A percentile compares a stretch with the other conserved stretches of the same genome.
These are phyloP conservation scores for Melampsora larici-populina DNA, from an alignment of 1,284 basidiomycete species.

Conservation along the genomic window DNA sequence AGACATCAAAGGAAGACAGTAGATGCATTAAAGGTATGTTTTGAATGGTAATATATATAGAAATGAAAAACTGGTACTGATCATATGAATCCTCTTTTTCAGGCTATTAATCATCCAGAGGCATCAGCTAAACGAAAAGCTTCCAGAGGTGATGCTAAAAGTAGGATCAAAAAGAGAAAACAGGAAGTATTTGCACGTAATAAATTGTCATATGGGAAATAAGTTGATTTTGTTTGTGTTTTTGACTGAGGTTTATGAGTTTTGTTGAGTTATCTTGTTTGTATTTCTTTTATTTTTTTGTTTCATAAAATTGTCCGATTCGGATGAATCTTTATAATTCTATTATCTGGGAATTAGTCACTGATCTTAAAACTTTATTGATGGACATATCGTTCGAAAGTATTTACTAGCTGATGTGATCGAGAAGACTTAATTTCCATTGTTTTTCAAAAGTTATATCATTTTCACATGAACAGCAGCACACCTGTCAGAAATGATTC, in stretches of 20 bases:
- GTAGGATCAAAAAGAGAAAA: constrained; percentile 78
- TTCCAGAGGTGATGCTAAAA: constrained; percentile 67
- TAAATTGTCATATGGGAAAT: constrained; percentile 34
- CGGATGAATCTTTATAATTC: neutral
- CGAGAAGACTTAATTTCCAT: too few species aligned
- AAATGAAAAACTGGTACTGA: neutral
- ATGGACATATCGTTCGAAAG: too few species aligned
- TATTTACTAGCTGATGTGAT: too few species aligned
- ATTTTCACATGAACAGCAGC: too few species aligned
- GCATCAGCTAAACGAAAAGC: constrained; percentile 71
- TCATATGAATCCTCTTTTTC: constrained; percentile 46
- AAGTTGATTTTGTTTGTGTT: neutral
- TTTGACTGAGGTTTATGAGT: neutral
- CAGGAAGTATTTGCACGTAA: constrained; percentile 44
- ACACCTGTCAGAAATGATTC: too few species aligned
- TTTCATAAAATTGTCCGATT: neutral
- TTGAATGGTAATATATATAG: constrained; percentile 11
- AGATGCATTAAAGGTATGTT: constrained; percentile 61
- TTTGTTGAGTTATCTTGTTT: neutral
- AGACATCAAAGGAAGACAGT: constrained; percentile 70
- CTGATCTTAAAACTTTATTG: too few species aligned
- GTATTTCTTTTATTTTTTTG: neutral
- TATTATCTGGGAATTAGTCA: neutral
- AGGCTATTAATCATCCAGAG: constrained; percentile 69
- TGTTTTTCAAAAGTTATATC: too few species aligned